These are phyloP conservation scores for Penicillium sp. DNA, from an alignment of 2,329 filamentous ascomycete genomes.

Conservation along the genomic window DNA sequence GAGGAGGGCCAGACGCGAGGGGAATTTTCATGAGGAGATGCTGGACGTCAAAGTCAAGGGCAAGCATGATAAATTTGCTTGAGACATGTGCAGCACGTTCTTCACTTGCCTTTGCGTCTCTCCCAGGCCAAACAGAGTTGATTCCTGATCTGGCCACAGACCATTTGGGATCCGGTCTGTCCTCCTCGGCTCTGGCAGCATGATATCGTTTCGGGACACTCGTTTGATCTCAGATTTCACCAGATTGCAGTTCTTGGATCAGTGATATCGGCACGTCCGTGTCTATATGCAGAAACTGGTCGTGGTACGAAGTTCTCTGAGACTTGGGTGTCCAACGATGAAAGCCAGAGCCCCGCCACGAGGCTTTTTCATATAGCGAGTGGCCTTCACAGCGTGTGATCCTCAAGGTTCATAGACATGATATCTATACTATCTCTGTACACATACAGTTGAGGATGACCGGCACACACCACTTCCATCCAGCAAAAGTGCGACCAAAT, in stretches of 20 bases:
- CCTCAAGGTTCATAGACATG: not conserved
- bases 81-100: constrained; percentile 10
- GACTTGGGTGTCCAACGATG: not conserved
- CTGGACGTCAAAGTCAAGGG: constrained; percentile 87
- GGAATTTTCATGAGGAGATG: constrained; percentile 85
- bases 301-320: not conserved
- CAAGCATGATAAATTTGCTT: constrained; percentile 83
- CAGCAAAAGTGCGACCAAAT: too few species aligned
- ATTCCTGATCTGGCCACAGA: not conserved
- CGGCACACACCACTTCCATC: not conserved
- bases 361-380: not conserved
- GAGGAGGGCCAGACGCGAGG: constrained; percentile 81
- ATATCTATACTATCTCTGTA: not conserved
- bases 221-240: not conserved
- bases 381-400: not conserved
- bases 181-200: not conserved
- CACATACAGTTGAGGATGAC: not conserved
- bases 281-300: not conserved
- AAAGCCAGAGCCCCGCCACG: not conserved
- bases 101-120: not conserved
- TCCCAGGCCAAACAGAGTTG: not conserved
- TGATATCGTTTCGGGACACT: not conserved
- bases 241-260: too few species aligned
- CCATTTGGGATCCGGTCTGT: not conserved
- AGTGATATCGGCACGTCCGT: not conserved